Evolutionary conservation across 129 eudicot species (phyloP).

Genomic region (Heracleum sosnowskyi): DNA sequence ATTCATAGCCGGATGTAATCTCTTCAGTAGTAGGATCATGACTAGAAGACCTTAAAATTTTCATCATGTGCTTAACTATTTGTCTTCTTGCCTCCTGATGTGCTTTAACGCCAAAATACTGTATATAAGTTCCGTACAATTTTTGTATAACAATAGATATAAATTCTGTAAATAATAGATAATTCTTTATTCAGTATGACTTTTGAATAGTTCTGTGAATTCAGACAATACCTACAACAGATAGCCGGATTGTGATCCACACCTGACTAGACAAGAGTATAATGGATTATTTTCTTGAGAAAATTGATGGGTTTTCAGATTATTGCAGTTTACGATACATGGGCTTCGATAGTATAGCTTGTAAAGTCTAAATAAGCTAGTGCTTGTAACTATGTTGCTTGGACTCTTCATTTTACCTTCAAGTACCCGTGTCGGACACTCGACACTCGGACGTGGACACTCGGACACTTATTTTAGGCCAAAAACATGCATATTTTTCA

Average conservation of each 20-base stretch:
- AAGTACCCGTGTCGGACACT: too few relatives aligned
- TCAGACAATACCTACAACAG: not conserved
- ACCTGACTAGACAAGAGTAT: not conserved
- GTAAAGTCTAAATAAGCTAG: not conserved
- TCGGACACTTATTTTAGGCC: too few relatives aligned
- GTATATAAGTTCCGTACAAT: not conserved
- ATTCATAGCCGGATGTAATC: not conserved
- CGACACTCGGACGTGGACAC: too few relatives aligned
- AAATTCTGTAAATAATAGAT: not conserved
- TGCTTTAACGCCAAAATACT: not conserved
- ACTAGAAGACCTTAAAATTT: not conserved
- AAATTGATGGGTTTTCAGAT: not conserved
- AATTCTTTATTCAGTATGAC: not conserved
- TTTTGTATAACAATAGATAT: not conserved
- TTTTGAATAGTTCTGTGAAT: not conserved
- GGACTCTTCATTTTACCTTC: too few relatives aligned
- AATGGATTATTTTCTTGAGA: not conserved
- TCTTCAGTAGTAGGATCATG: not conserved
- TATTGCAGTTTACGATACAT: not conserved
- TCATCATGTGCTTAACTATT: not conserved
- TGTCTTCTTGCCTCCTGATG: not conserved
- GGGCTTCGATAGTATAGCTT: too few relatives aligned
- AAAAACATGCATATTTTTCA: too few relatives aligned
- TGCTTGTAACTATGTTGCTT: too few relatives aligned
- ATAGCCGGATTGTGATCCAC: not conserved